These are phyloP conservation scores for Lichtheimia ornata DNA, from an alignment of 371 early-diverging fungal genomes.

Conservation along the genomic window DNA sequence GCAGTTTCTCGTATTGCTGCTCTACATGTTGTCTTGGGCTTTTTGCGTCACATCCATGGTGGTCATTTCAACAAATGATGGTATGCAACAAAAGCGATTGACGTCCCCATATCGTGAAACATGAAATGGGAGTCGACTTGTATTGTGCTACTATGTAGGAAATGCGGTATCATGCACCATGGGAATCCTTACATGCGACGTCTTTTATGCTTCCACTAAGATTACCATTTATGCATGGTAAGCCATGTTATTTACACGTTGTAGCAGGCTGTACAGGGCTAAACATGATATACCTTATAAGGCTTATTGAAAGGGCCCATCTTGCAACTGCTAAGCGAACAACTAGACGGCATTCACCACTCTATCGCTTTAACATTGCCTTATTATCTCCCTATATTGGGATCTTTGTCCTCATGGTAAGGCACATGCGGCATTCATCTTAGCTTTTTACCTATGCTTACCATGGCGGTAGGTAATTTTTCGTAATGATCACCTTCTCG, in stretches of 20 bases:
- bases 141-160: slow-evolving; percentile 14
- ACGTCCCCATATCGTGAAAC: background rate
- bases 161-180: slow-evolving; percentile 25
- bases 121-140: background rate
- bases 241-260: background rate
- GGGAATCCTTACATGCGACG: slow-evolving; percentile 26
- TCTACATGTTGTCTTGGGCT: slow-evolving; percentile 22
- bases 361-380: slow-evolving; percentile 27
- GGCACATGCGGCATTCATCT: background rate
- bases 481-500: slow-evolving; percentile 43
- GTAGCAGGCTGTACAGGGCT: background rate
- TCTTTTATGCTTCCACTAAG: slow-evolving; percentile 30
- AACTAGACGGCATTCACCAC: slow-evolving; percentile 17
- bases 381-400: slow-evolving; percentile 38
- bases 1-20: slow-evolving; percentile 14
- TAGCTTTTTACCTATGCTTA: background rate
- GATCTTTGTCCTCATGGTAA: slow-evolving; percentile 50
- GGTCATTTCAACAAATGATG: slow-evolving; percentile 23
- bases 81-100: slow-evolving; percentile 5
- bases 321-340: slow-evolving; percentile 22
- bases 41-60: slow-evolving; percentile 19
- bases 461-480: slow-evolving; percentile 31
- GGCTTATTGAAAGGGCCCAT: slow-evolving; percentile 33
- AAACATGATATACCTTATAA: background rate
- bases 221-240: slow-evolving; percentile 29